Evolutionary conservation across 768 basidiomycete genomes (phyloP), one percentile per base, ranked within the genome.

Genomic region (Boletus bicolor): DNA sequence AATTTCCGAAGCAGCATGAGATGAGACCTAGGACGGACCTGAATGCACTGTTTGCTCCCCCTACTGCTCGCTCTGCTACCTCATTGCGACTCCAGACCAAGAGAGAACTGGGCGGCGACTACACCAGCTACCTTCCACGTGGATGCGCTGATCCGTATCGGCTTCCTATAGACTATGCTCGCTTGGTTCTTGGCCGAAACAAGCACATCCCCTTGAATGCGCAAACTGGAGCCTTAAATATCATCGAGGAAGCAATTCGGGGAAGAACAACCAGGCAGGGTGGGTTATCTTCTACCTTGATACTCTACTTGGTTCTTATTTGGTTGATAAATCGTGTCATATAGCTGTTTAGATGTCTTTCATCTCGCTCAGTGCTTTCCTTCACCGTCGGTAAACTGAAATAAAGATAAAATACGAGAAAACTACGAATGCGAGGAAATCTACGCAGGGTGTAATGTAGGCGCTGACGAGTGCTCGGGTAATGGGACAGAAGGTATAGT

Each of bases 61-160:
- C 57, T 24, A 35, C 54, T 24, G 17, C 26, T 32, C 42, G 28
- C 30, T 49, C 52, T 12, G 54, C 55, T 11, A n/a, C 44, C 14
- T 57, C 53, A 21, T 10, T 36, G 28, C 72, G 70, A 50, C 44
- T 70, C 42, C 71, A 68, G 43, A 52, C 49, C 35, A 59, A 65
- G 57, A 64, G 69, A 44, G 80, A 82, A 62, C 55, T 69, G 15
- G 79, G 73, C 5, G 82, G 83, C 30, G 78, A 82, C 59, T 87
- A 86, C 60, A 69, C 76, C 15, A 75, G 75, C 37, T 81, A 79
- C 58, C 65, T 78, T 44, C 71, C 75, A 9, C 53, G 55, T 11
- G 44, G 59, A 26, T 59, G 67, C 8, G 59, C 63, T 43, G 63
- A 69, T 53, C 77, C 64, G 44, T 52, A 68, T 37, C 67, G 60